These are phyloP conservation scores for Capsella bursapastoris DNA, from an alignment of 345 rosid species.

Conservation along the genomic window DNA sequence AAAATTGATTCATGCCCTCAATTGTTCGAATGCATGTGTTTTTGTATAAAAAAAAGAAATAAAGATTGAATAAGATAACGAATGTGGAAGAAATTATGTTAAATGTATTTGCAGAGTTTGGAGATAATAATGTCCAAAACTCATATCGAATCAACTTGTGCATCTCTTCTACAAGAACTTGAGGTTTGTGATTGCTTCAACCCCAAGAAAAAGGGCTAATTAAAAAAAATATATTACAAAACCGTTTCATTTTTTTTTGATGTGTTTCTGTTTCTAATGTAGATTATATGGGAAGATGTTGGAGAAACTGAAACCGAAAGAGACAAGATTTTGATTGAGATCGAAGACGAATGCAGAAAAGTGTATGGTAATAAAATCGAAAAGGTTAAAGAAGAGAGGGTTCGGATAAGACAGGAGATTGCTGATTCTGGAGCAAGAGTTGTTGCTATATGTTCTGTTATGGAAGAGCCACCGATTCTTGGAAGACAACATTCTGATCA, in stretches of 20 bases:
- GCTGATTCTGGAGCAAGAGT: constrained; percentile 84
- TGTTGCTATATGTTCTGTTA: constrained; percentile 76
- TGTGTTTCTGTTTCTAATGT: constrained; percentile 8
- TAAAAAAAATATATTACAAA: neutral
- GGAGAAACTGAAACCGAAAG: constrained; percentile 79
- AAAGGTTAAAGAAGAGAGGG: constrained; percentile 64
- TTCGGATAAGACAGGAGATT: constrained; percentile 65
- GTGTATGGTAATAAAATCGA: constrained; percentile 78
- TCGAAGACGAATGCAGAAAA: constrained; percentile 81
- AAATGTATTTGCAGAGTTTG: constrained; percentile 32
- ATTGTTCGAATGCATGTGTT: neutral
- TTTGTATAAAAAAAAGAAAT: too few species aligned
- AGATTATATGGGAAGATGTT: constrained; percentile 95
- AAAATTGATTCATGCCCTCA: neutral
- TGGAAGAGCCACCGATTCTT: constrained; percentile 84
- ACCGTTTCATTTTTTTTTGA: neutral
- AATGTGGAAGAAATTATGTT: constrained; percentile 1
- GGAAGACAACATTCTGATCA: constrained; percentile 78
- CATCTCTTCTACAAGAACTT: constrained; percentile 72
- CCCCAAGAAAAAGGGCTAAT: neutral
- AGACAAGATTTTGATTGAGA: constrained; percentile 76
- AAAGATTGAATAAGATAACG: neutral
- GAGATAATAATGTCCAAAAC: constrained; percentile 54
- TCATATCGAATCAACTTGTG: constrained; percentile 65
- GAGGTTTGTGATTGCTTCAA: constrained; percentile 59